Percentiles rank a stretch among this genome's conserved stretches.
Evolutionary conservation across 176 grass and related monocot species (phyloP).

Genomic region (Typha latifolia): DNA sequence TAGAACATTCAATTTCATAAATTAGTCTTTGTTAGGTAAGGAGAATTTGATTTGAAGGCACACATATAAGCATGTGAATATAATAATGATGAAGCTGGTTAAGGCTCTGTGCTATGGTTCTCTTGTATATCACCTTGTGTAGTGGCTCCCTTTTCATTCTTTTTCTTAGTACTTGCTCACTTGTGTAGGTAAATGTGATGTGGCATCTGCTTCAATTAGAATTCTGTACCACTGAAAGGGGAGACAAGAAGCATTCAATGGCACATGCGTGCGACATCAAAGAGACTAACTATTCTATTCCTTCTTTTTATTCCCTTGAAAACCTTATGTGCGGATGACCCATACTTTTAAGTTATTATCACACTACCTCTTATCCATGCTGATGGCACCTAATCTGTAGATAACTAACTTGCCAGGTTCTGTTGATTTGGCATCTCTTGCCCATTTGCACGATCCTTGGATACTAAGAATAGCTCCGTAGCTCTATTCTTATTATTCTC

Average conservation of each 20-base stretch:
- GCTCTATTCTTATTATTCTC: too few relatives aligned
- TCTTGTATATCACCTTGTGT: too few relatives aligned
- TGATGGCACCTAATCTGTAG: neutral
- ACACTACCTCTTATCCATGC: neutral
- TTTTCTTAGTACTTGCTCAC: too few relatives aligned
- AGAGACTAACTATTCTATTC: neutral
- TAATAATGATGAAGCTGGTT: neutral
- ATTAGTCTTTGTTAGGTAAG: neutral
- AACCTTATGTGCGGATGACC: neutral
- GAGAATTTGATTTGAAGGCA: neutral
- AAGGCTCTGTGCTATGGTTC: neutral
- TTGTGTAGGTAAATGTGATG: too few relatives aligned
- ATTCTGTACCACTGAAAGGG: too few relatives aligned
- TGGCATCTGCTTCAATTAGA: too few relatives aligned
- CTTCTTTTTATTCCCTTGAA: neutral
- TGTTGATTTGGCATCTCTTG: neutral
- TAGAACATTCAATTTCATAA: constrained; percentile 12
- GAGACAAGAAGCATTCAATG: too few relatives aligned
- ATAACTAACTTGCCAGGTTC: neutral
- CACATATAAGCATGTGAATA: constrained; percentile 13
- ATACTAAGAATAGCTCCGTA: neutral
- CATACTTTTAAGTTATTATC: neutral
- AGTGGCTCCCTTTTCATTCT: too few relatives aligned
- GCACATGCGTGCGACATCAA: too few relatives aligned
- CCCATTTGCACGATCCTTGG: neutral